phyloP scores from a whole-genome alignment of 257 asterid species.

The Solanum neorickii region DNA sequence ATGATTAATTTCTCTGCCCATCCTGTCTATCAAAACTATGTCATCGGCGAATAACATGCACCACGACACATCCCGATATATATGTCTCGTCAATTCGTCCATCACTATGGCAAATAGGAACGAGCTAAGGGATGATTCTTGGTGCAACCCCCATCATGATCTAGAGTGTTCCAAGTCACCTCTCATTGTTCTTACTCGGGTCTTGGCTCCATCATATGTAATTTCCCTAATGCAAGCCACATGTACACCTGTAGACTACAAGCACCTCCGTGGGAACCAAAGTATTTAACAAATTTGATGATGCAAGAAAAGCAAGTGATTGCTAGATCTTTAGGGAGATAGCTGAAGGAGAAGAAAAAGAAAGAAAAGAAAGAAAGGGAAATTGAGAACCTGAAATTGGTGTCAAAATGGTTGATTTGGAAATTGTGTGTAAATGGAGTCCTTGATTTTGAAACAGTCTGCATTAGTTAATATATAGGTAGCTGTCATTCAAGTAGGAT shows the following conservation, averaged over 20 bases:
- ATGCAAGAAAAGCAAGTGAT: background rate
- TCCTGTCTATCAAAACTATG: background rate
- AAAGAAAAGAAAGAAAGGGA: background rate
- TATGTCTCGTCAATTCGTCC: background rate
- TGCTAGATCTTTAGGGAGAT: background rate
- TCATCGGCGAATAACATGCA: background rate
- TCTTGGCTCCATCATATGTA: background rate
- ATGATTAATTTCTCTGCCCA: background rate
- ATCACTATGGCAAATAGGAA: background rate
- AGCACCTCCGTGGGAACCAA: background rate
- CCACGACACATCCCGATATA: background rate
- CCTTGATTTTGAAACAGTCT: background rate
- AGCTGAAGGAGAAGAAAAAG: background rate
- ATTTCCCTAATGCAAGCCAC: background rate
- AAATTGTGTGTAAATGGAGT: background rate
- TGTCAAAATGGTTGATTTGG: background rate
- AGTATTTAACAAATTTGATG: background rate
- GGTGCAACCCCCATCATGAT: background rate
- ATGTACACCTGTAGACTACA: background rate
- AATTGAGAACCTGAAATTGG: background rate
- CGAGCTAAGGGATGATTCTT: background rate
- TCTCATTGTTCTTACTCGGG: background rate
- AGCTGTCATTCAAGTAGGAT: background rate
- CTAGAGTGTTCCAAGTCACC: background rate
- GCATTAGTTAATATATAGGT: background rate